These are phyloP conservation scores for Batkoa obscura DNA, from an alignment of 371 early-diverging fungal genomes.

Conservation along the genomic window DNA sequence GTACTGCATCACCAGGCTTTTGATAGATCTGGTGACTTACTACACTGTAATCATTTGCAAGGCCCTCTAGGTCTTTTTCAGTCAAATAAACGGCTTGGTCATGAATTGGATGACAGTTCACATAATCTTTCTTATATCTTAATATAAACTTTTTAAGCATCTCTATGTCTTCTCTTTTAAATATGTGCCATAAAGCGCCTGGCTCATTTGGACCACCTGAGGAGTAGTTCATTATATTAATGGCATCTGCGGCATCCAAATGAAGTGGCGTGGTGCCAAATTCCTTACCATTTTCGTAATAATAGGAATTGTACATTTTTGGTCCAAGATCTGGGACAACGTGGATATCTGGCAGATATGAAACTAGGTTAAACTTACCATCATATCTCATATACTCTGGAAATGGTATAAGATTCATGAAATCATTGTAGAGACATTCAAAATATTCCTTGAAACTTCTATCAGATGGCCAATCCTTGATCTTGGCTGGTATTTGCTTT, in stretches of 20 bases:
- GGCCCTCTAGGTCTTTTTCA: conserved; percentile 13
- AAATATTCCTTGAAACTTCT: conserved; percentile 25
- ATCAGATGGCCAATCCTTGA: conserved; percentile 47
- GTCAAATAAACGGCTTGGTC: conserved; percentile 36
- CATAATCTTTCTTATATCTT: conserved; percentile 13
- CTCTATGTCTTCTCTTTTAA: conserved; percentile 18
- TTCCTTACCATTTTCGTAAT: conserved; percentile 7
- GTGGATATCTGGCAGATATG: conserved; percentile 24
- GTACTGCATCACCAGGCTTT: conserved; percentile 44
- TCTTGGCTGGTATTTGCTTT: background rate
- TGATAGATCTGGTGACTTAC: conserved; percentile 30
- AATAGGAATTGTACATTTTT: conserved; percentile 49
- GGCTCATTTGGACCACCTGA: conserved; percentile 5
- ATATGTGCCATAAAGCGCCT: conserved; percentile 54
- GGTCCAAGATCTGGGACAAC: conserved; percentile 50
- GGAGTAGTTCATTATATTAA: conserved; percentile 35
- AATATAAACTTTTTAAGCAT: conserved; percentile 12
- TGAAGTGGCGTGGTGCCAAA: conserved; percentile 44
- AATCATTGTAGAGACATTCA: conserved; percentile 25
- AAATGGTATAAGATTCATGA: conserved; percentile 33
- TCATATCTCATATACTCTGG: conserved; percentile 28
- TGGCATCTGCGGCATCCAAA: conserved; percentile 53
- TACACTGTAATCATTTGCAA: conserved; percentile 20
- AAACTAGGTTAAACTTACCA: conserved; percentile 38
- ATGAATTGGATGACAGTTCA: conserved; percentile 22